A percentile compares a stretch with the other conserved stretches of the same genome.
Evolutionary conservation across 192 early-diverging fungal species (phyloP).

Genomic region (Entophlyctis luteolus): DNA sequence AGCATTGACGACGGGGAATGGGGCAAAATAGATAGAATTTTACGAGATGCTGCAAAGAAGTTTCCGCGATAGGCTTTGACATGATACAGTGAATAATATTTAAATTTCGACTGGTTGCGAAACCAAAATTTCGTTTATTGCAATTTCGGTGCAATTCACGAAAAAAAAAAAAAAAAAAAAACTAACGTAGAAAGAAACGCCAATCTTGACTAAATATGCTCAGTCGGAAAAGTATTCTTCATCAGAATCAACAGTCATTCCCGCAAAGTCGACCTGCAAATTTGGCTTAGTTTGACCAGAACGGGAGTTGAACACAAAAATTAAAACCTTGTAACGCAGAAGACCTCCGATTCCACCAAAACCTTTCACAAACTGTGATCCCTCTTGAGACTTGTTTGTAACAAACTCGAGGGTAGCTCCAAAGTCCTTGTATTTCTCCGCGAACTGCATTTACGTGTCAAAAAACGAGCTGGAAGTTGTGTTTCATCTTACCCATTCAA

Average conservation of each 20-base stretch:
- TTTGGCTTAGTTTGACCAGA: background rate
- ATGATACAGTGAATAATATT: no score
- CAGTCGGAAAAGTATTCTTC: constrained; percentile 53
- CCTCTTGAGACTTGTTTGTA: constrained; percentile 92
- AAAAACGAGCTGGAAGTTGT: background rate
- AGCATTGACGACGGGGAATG: no score
- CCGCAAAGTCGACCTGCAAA: constrained; percentile 26
- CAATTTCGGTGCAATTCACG: no score
- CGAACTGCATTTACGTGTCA: constrained; percentile 50
- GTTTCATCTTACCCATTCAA: constrained; percentile 82
- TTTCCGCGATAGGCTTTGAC: no score
- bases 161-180: no score
- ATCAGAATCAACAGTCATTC: constrained; percentile 46
- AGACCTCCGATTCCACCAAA: constrained; percentile 98
- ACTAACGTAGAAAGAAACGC: background rate
- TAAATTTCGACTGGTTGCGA: no score
- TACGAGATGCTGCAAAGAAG: no score
- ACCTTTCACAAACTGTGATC: constrained; percentile 95
- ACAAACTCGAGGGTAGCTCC: constrained; percentile 92
- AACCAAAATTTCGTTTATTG: no score
- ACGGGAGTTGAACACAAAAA: background rate
- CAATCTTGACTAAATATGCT: background rate
- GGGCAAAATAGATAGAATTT: no score
- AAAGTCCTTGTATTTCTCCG: constrained; percentile 96
- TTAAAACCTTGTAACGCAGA: constrained; percentile 86